phyloP scores from a whole-genome alignment of 2,329 filamentous ascomycete species.

The Pseudogymnoascus pannorum region DNA sequence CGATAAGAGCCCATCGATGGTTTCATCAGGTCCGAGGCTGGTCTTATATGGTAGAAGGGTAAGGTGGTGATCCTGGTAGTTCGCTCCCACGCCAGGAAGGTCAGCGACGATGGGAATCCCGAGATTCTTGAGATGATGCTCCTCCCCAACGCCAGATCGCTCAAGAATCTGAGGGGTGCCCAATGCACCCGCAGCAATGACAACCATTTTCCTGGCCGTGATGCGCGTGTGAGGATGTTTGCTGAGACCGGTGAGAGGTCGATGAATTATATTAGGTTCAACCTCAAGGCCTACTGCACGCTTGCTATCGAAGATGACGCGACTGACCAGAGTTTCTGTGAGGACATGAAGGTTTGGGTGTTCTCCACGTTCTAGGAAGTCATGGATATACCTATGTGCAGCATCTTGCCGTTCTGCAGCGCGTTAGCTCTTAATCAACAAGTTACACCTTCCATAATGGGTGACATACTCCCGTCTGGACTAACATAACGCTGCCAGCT shows the following conservation, averaged over 20 bases:
- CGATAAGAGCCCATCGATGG: conserved; percentile 45
- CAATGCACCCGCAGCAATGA: conserved; percentile 34
- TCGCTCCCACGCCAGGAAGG: conserved; percentile 44
- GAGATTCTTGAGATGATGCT: conserved; percentile 39
- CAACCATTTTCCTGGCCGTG: conserved; percentile 47
- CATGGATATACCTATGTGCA: conserved; percentile 48
- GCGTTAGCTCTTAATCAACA: not conserved
- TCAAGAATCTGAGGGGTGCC: conserved; percentile 44
- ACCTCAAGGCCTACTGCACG: conserved; percentile 53
- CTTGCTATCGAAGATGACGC: conserved; percentile 46
- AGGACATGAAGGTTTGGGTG: conserved; percentile 54
- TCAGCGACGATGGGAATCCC: conserved; percentile 40
- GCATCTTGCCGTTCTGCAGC: conserved; percentile 44
- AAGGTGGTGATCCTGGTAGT: conserved; percentile 51
- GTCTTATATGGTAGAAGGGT: conserved; percentile 46
- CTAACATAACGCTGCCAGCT: conserved; percentile 43
- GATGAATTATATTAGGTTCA: conserved; percentile 39
- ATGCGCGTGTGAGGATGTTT: conserved; percentile 32
- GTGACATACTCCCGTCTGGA: conserved; percentile 34
- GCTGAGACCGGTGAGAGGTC: conserved; percentile 26
- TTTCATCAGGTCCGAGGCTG: conserved; percentile 38
- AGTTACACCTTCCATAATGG: not conserved
- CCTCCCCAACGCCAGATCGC: conserved; percentile 53
- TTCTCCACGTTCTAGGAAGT: conserved; percentile 39
- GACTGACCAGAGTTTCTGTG: conserved; percentile 47